These are phyloP conservation scores for Alternaria gansuensis DNA, from an alignment of 2,329 filamentous ascomycete species.

Conservation along the genomic window DNA sequence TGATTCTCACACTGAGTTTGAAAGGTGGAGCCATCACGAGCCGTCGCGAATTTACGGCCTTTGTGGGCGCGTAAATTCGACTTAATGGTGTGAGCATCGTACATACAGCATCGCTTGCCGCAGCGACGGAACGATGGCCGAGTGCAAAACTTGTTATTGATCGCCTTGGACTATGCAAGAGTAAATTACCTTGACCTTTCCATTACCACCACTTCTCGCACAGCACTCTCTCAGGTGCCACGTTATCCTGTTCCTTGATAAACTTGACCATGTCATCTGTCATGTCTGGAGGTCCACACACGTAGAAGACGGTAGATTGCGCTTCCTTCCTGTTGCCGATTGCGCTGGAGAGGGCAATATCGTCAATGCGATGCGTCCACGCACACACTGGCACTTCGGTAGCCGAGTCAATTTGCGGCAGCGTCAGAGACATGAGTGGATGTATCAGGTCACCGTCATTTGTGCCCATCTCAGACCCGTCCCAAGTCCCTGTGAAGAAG, in stretches of 20 bases:
- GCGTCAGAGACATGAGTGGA: conserved; percentile 46
- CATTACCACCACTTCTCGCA: conserved; percentile 64
- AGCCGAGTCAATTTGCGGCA: conserved; percentile 41
- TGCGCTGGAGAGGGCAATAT: conserved; percentile 53
- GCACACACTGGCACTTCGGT: conserved; percentile 45
- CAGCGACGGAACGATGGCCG: conserved; percentile 8
- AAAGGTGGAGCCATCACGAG: conserved; percentile 18
- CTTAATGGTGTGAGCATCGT: conserved; percentile 35
- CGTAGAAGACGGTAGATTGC: conserved; percentile 55
- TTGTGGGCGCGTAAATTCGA: conserved; percentile 40
- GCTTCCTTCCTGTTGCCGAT: conserved; percentile 51
- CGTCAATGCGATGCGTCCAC: conserved; percentile 48
- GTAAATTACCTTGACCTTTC: conserved; percentile 7
- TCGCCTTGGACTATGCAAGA: conserved; percentile 9
- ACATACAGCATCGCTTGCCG: conserved; percentile 33
- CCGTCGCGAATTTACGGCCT: conserved; percentile 29
- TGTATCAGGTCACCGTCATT: conserved; percentile 41
- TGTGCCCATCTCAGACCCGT: conserved; percentile 37
- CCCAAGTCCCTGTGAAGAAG: conserved; percentile 50
- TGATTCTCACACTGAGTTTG: not conserved
- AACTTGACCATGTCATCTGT: conserved; percentile 58
- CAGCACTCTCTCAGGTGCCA: conserved; percentile 53
- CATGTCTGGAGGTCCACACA: conserved; percentile 61
- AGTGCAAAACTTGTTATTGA: conserved; percentile 10
- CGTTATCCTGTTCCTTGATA: conserved; percentile 50